These are phyloP conservation scores for Nakazawaea populi DNA, from an alignment of 805 yeast species.

Conservation along the genomic window DNA sequence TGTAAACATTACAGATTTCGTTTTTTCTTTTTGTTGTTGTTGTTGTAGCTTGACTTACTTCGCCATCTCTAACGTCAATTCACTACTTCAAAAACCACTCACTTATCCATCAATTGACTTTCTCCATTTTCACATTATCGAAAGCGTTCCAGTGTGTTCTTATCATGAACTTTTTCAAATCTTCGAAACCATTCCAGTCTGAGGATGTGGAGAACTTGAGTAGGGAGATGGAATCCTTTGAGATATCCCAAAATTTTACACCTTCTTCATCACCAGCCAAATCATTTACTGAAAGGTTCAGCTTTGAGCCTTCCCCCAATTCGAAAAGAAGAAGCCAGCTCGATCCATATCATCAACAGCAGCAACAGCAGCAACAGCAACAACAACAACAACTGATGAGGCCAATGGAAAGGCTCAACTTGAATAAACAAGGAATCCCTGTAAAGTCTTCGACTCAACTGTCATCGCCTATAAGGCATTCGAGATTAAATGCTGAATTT, in stretches of 20 bases:
- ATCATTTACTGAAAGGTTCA: slow-evolving; percentile 10
- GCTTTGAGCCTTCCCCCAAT: slow-evolving; percentile 18
- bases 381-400: slow-evolving; percentile 9
- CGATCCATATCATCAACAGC: slow-evolving; percentile 12
- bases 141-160: no score
- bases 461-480: slow-evolving; percentile 16
- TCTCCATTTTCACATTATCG: neutral
- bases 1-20: neutral
- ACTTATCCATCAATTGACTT: neutral
- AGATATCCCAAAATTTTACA: slow-evolving; percentile 4
- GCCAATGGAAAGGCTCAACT: slow-evolving; percentile 26
- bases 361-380: neutral
- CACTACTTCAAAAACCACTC: neutral
- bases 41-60: neutral
- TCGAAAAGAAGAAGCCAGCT: slow-evolving; percentile 9
- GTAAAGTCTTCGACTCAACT: slow-evolving; percentile 18
- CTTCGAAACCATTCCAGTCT: neutral
- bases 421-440: slow-evolving; percentile 37
- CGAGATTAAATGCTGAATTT: slow-evolving; percentile 36
- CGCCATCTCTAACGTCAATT: no score
- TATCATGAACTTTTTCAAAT: slow-evolving; percentile 9
- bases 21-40: neutral
- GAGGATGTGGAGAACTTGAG: slow-evolving; percentile 11
- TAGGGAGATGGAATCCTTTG: slow-evolving; percentile 10
- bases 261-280: slow-evolving; percentile 9